Evolutionary conservation across 2,329 filamentous ascomycete species (phyloP), one percentile per base, ranked within the genome.

Genomic region (Lachnellula subtilissima): DNA sequence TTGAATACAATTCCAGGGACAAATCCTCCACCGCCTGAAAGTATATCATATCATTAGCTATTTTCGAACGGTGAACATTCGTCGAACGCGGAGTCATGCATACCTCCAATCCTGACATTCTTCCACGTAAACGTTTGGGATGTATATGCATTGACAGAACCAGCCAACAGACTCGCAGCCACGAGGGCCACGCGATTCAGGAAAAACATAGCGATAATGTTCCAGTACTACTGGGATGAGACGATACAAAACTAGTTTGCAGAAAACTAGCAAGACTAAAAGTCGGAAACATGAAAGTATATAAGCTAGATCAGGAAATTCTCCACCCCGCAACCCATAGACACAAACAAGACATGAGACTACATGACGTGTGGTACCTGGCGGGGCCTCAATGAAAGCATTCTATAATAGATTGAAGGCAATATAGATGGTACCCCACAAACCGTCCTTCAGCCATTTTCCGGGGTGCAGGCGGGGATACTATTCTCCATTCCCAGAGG

Each of bases 1-100:
- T 83, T 80, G 69, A 83, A 84, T n/a, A 80, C 73, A 51, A 84
- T 79, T 22, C 80, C 75, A 4, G 79, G 75, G 4, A 80, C 74
- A 62, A 84, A 84, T 35, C 81, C 81, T 51, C 81, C 80, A 14
- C 81, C 81, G 15, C 79, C 61, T 65, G 28, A 9, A 19, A 36
- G 42, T 12, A 22, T 6, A 45, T 12, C 49, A 22, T 6, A 45
- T 12, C 49, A 40, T 23, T 23, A 45, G 35, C 14, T 39, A 51
- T 51, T 32, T n/a, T 7, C 15, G 15, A 40, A 40, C 15, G 12
- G 19, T 15, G 28, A 19, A 39, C 17, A 15, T 36, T 23, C n/a
- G 48, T 17, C 47, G 39, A 28, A 28, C 7, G 14, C 12, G 4
- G 17, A 3, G n/a, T 32, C 11, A 37, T 17, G 37, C 50, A 23